Percentiles rank a stretch among this genome's conserved stretches.
These are phyloP conservation scores for Trametopsis cervina DNA, from an alignment of 768 basidiomycete genomes.

Conservation along the genomic window DNA sequence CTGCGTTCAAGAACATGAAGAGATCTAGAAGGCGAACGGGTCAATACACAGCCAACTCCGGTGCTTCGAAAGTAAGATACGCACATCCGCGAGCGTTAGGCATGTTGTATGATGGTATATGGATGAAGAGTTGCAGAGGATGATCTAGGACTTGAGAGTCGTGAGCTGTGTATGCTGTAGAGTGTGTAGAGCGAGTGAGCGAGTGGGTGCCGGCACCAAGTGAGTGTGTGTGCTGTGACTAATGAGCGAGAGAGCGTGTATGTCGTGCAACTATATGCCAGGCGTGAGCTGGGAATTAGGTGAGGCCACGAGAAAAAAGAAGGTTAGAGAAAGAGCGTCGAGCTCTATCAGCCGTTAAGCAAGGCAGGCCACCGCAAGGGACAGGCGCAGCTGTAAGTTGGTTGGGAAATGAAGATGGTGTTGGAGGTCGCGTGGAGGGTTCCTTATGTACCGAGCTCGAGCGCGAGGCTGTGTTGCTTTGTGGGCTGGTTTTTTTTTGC, in stretches of 20 bases:
- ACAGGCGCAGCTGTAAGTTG: background rate
- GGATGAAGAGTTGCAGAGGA: background rate
- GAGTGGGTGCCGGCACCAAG: conserved; percentile 6
- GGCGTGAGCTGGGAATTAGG: no score
- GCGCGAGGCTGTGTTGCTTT: background rate
- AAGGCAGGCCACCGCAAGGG: conserved; percentile 7
- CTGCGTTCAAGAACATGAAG: conserved; percentile 73
- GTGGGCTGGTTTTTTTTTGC: background rate
- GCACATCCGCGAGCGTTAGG: conserved; percentile 7
- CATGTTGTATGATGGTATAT: background rate
- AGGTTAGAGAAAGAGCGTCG: conserved; percentile 5
- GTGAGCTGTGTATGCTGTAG: background rate
- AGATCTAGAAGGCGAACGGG: conserved; percentile 29
- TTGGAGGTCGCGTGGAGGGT: conserved; percentile 2
- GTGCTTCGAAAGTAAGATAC: background rate
- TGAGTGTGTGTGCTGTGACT: background rate
- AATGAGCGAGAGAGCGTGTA: background rate
- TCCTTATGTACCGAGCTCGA: conserved; percentile 2
- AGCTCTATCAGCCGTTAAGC: conserved; percentile 1
- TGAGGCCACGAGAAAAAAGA: background rate
- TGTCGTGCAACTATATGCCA: background rate
- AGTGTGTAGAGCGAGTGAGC: background rate
- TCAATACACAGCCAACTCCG: background rate
- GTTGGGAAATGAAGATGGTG: background rate
- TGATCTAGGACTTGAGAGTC: background rate